Evolutionary conservation across 208 protist genomes (phyloP), one percentile per base, ranked within the genome.

Genomic region (Kentomonas sorsogonicus): DNA sequence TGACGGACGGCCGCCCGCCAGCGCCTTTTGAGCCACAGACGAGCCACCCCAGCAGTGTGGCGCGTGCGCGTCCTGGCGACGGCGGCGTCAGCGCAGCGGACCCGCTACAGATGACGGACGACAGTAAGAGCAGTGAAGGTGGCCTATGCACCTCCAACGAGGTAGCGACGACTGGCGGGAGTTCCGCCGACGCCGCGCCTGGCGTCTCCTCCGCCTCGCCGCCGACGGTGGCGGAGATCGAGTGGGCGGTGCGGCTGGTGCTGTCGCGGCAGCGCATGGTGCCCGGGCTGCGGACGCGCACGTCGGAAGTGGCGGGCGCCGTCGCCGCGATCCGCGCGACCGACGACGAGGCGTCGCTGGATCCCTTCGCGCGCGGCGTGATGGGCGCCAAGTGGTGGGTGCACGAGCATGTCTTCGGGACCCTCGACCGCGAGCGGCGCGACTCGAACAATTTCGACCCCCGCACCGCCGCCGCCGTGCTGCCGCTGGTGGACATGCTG

Each of bases 401-500:
- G 25, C 69, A 77, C 45, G 44, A 73, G 6, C 44, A 69, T 23
- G 43, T 81, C 1, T 53, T 80, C 44, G 45, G 67, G 10, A 72
- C 68, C 22, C 40, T 81, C 0, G 74, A 83, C 23, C 52, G 48
- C 18, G 60, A 67, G 29, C 61, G 66, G 1, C 18, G 66, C 7
- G 26, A 38, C 45, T 47, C 59, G 31, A 78, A 83, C 46, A 69
- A 72, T 11, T 76, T 79, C 36, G 64, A 86, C 22, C 47, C 68
- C 29, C 46, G 63, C 31, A 44, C 55, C 22, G 70, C 75, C 4
- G 50, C 79, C 1, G 72, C 76, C 3, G 36, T 90, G 2, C 63
- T 82, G 53, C 77, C 83, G 16, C 53, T 84, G 64, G 20, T 86
- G 11, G 74, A 79, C 60, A 70, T 90, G 69, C 25, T 90, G n/a